Evolutionary conservation across 257 asterid genomes (phyloP).

Genomic region (Solanum rostratum): DNA sequence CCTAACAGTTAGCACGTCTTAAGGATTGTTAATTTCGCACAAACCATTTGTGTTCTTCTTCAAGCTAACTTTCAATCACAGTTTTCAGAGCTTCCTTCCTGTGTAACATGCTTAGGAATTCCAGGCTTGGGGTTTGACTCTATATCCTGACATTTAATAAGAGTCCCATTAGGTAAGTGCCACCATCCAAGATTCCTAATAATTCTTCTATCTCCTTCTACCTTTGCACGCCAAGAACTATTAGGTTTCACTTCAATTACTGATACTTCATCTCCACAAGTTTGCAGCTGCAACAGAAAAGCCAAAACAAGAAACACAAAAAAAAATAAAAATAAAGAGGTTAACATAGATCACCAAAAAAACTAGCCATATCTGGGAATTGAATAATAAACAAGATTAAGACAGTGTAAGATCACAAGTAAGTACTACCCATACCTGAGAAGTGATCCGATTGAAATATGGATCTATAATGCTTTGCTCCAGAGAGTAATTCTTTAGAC

Average conservation of each 20-base stretch:
- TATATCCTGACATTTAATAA: conserved; percentile 32
- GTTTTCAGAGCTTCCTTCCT: conserved; percentile 65
- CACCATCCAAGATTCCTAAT: conserved; percentile 77
- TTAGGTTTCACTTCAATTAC: conserved; percentile 93
- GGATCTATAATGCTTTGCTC: conserved; percentile 84
- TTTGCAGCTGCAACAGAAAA: conserved; percentile 17
- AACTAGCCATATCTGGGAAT: background rate
- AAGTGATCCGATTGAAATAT: conserved; percentile 66
- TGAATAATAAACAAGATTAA: background rate
- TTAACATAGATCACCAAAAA: background rate
- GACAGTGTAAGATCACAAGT: too few relatives aligned
- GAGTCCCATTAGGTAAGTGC: conserved; percentile 83
- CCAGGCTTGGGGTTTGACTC: conserved; percentile 62
- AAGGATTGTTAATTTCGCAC: conserved; percentile 70
- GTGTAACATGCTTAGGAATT: conserved; percentile 39
- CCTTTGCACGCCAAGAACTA: conserved; percentile 95
- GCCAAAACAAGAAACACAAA: background rate
- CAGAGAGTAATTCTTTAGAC: conserved; percentile 85
- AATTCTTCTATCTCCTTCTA: conserved; percentile 57
- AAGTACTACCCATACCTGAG: conserved; percentile 43
- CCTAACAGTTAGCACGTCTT: conserved; percentile 33
- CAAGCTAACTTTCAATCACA: conserved; percentile 59
- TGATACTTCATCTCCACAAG: too few relatives aligned
- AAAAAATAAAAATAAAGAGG: background rate
- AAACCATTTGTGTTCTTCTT: conserved; percentile 53